Conservation (phyloP, 192 early-diverging fungal species). For the Linnemannia schmuckeri region DNA sequence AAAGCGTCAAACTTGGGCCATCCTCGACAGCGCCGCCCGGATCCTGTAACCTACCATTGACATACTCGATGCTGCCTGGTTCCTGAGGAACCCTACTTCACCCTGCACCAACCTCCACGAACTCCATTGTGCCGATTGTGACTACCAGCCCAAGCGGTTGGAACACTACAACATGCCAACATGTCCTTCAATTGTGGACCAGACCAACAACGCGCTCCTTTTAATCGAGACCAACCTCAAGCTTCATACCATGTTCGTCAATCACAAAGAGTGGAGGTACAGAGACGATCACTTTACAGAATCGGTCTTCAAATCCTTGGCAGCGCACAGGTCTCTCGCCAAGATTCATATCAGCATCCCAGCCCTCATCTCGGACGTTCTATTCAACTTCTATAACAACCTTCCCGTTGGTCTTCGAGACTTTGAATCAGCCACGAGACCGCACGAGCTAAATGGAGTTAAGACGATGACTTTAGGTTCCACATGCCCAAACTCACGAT, state of each 20-base stretch:
- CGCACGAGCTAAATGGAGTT: too few relatives aligned
- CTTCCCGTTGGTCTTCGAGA: neutral
- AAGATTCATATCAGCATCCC: neutral
- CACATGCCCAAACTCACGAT: neutral
- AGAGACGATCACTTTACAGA: neutral
- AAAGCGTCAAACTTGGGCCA: neutral
- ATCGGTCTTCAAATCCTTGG: neutral
- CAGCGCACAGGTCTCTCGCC: neutral
- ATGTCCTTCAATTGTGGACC: neutral
- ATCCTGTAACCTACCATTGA: neutral
- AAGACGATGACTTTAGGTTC: too few relatives aligned
- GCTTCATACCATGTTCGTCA: neutral
- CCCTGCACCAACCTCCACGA: neutral
- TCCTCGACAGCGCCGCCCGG: neutral
- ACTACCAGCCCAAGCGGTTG: neutral
- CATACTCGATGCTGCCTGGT: neutral
- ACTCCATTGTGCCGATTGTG: neutral
- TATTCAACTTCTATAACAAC: neutral
- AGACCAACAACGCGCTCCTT: constrained; percentile 3
- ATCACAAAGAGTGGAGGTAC: neutral
- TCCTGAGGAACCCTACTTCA: neutral
- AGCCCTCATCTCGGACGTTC: neutral
- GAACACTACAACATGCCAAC: neutral
- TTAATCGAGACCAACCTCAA: neutral
- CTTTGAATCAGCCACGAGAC: neutral